These are phyloP conservation scores for Dovyalis caffra DNA, from an alignment of 345 rosid genomes.

Conservation along the genomic window DNA sequence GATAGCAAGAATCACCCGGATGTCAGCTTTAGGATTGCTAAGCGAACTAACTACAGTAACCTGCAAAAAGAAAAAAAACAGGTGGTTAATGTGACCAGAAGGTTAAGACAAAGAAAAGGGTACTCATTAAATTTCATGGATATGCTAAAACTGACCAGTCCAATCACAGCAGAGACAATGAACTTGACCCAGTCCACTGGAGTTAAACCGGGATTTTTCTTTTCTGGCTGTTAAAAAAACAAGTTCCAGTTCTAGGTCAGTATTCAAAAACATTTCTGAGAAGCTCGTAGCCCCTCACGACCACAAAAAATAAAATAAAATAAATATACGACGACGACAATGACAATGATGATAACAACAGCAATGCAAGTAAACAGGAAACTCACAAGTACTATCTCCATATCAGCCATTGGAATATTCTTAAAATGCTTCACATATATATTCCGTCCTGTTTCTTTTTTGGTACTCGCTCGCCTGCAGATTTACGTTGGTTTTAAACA, in stretches of 20 bases:
- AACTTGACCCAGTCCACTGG: conserved; percentile 35
- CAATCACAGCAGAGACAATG: conserved; percentile 24
- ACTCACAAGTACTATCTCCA: conserved; percentile 33
- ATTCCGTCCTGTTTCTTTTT: conserved; percentile 9
- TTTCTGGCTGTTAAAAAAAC: conserved; percentile 24
- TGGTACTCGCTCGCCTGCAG: conserved; percentile 19
- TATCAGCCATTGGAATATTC: conserved; percentile 32
- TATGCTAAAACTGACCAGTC: conserved; percentile 22
- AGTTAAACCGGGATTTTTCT: conserved; percentile 32
- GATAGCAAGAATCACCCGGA: conserved; percentile 23
- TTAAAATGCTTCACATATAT: conserved; percentile 32
- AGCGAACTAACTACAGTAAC: conserved; percentile 18
- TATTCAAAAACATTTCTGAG: background rate
- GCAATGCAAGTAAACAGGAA: background rate
- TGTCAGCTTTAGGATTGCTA: conserved; percentile 9
- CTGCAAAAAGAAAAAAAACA: background rate
- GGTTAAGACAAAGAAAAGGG: background rate
- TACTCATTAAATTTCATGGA: background rate
- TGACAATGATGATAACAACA: background rate
- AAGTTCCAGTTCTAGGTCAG: background rate
- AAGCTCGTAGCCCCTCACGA: too few species aligned
- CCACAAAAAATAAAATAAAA: background rate
- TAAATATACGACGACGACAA: background rate
- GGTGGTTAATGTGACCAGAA: background rate
- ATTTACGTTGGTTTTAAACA: background rate